These are phyloP conservation scores for Nicotiana knightiana DNA, from an alignment of 257 asterid genomes.

Conservation along the genomic window DNA sequence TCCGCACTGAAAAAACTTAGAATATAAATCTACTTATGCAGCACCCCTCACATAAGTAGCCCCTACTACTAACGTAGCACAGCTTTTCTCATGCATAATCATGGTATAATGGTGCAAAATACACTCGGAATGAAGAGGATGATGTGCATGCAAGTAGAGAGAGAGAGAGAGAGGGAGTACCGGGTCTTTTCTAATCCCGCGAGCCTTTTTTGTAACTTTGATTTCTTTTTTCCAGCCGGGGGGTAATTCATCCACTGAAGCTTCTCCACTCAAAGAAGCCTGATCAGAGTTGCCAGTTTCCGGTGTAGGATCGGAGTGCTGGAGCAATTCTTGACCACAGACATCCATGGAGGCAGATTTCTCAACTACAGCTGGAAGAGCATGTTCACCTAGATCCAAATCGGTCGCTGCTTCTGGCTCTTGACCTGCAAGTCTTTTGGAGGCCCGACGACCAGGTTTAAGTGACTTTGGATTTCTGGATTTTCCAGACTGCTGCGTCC, in stretches of 20 bases:
- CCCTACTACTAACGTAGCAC: background rate
- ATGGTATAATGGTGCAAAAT: background rate
- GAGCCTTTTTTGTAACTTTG: constrained; percentile 33
- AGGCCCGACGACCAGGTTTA: constrained; percentile 19
- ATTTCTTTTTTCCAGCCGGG: constrained; percentile 68
- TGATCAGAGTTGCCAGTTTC: background rate
- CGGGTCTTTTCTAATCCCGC: constrained; percentile 41
- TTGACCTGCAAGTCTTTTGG: constrained; percentile 33
- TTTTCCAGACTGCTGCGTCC: background rate
- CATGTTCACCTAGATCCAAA: constrained; percentile 16
- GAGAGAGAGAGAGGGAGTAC: constrained; percentile 26
- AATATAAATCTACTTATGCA: constrained; percentile 5
- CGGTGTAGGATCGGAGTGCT: constrained; percentile 2
- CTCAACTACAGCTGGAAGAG: constrained; percentile 20
- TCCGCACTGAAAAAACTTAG: background rate
- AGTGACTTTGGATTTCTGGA: constrained; percentile 11
- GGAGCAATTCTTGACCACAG: background rate
- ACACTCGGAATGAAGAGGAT: background rate
- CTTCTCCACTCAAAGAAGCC: constrained; percentile 4
- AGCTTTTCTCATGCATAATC: background rate
- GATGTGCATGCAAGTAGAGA: background rate
- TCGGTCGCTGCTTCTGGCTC: constrained; percentile 22
- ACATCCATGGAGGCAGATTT: background rate
- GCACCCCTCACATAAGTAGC: background rate
- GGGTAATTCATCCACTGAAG: constrained; percentile 44